Evolutionary conservation across 495 filamentous ascomycete species (phyloP).

Genomic region (Aspergillus kassunensis): DNA sequence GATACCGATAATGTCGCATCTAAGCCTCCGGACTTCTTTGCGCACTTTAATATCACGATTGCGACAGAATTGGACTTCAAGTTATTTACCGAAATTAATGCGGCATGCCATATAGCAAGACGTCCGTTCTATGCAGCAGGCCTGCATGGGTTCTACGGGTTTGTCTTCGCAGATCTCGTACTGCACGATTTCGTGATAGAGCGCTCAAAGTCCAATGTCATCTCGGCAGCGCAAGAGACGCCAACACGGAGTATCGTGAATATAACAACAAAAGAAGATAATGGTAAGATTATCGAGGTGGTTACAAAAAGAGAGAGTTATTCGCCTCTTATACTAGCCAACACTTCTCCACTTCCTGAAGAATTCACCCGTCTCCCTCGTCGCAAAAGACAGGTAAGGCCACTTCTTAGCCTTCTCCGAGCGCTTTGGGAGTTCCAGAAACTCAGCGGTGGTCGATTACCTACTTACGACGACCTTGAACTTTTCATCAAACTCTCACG

Average conservation of each 20-base stretch:
- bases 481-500: conserved; percentile 73
- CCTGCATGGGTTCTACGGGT: conserved; percentile 89
- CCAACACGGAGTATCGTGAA: conserved; percentile 71
- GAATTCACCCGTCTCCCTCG: conserved; percentile 63
- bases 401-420: conserved; percentile 74
- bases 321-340: conserved; percentile 73
- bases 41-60: conserved; percentile 78
- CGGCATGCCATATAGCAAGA: conserved; percentile 67
- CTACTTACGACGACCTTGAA: conserved; percentile 59
- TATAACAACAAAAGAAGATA: conserved; percentile 67
- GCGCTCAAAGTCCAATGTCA: conserved; percentile 71
- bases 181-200: conserved; percentile 83
- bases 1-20: conserved; percentile 60
- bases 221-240: conserved; percentile 66
- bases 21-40: conserved; percentile 68
- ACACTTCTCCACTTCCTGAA: conserved; percentile 66
- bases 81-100: conserved; percentile 73
- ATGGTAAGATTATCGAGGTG: conserved; percentile 72
- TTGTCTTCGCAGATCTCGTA: conserved; percentile 88
- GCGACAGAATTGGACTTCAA: conserved; percentile 81
- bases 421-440: conserved; percentile 77
- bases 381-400: conserved; percentile 69
- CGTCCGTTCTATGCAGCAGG: conserved; percentile 85
- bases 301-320: conserved; percentile 91
- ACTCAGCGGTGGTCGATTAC: conserved; percentile 46